These are phyloP conservation scores for Coemansia asiatica DNA, from an alignment of 192 early-diverging fungal genomes.

Conservation along the genomic window DNA sequence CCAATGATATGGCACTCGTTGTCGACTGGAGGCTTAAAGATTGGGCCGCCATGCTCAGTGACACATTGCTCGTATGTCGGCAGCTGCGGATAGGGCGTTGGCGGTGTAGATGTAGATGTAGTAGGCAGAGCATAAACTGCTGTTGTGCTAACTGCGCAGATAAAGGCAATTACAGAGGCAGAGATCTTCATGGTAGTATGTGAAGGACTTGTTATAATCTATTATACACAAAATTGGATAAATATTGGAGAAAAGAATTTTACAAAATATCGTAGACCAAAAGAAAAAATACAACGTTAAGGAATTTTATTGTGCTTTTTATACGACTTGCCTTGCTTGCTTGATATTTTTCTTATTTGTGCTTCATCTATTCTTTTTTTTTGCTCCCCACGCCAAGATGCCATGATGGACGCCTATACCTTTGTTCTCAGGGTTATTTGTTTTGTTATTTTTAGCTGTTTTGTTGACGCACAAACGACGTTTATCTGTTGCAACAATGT, in stretches of 20 bases:
- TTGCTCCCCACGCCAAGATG: conserved; percentile 1
- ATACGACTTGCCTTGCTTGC: neutral
- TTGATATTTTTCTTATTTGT: neutral
- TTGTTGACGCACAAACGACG: no score
- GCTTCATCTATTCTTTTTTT: neutral
- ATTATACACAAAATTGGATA: neutral
- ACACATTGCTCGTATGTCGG: conserved; percentile 40
- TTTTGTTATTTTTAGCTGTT: no score
- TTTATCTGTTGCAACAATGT: neutral
- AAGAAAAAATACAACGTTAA: no score
- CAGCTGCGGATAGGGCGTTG: neutral
- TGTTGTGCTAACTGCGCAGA: conserved; percentile 10
- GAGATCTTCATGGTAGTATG: conserved; percentile 15
- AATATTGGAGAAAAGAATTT: neutral
- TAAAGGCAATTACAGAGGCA: neutral
- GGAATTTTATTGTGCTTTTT: neutral
- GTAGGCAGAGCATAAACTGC: conserved; percentile 18
- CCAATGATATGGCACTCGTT: conserved; percentile 46
- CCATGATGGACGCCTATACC: no score
- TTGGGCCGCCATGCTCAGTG: conserved; percentile 30
- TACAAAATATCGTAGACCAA: no score
- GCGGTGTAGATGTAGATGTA: neutral
- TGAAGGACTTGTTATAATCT: neutral
- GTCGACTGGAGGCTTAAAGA: conserved; percentile 40
- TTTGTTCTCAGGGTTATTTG: no score